These are phyloP conservation scores for Coniophora puteana DNA, from an alignment of 1,284 basidiomycete species.

Conservation along the genomic window DNA sequence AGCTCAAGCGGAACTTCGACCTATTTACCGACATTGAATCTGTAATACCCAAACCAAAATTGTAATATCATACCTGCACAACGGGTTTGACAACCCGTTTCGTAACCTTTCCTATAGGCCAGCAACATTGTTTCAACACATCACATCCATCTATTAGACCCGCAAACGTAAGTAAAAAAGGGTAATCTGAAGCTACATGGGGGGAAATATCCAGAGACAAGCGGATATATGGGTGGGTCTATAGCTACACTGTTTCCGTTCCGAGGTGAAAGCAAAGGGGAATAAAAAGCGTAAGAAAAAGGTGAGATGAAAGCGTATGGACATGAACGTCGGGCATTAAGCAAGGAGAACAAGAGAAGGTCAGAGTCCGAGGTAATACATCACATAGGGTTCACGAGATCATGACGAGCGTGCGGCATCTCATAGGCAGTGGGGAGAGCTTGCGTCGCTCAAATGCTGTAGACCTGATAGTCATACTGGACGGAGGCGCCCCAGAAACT, in stretches of 20 bases:
- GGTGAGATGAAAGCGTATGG: conserved; percentile 1
- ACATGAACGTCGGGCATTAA: conserved; percentile 1
- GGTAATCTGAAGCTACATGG: too few species aligned
- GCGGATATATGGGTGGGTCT: too few species aligned
- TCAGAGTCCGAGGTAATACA: neutral
- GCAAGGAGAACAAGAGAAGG: conserved; percentile 1
- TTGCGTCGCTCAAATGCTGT: conserved; percentile 33
- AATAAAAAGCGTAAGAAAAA: neutral
- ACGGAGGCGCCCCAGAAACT: conserved; percentile 62
- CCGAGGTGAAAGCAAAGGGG: neutral
- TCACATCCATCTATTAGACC: too few species aligned
- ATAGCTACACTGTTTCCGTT: too few species aligned
- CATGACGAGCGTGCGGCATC: neutral
- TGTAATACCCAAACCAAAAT: conserved; percentile 14
- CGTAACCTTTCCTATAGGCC: too few species aligned
- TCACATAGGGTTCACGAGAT: neutral
- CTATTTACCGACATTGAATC: conserved; percentile 46
- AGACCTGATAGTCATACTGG: conserved; percentile 71
- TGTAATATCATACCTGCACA: neutral
- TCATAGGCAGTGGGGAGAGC: conserved; percentile 3
- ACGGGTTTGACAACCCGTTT: too few species aligned
- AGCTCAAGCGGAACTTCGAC: conserved; percentile 54
- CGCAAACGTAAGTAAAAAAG: too few species aligned
- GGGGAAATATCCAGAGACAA: too few species aligned
- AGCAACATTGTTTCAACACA: too few species aligned